Evolutionary conservation across 2,329 filamentous ascomycete genomes (phyloP).

Genomic region (Neonectria ditissima): DNA sequence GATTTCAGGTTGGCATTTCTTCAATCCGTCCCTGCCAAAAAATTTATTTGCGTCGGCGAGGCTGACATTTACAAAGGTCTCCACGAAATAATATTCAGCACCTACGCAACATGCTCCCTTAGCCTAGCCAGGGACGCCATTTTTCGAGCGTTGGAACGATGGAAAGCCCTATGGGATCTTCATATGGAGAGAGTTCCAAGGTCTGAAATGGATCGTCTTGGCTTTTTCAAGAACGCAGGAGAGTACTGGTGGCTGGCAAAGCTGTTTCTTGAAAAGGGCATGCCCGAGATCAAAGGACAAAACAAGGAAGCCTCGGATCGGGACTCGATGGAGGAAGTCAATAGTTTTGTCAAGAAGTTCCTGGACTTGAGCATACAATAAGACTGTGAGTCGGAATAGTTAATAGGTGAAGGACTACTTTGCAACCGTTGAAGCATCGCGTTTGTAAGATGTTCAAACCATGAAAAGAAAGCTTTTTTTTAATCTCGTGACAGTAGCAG

Average conservation of each 20-base stretch:
- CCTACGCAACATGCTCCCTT: not conserved
- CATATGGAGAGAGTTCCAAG: not conserved
- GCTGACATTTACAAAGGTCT: not conserved
- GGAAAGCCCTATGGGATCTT: conserved; percentile 5
- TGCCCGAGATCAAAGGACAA: not conserved
- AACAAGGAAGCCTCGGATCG: not conserved
- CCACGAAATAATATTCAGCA: conserved; percentile 8
- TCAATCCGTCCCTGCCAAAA: no score
- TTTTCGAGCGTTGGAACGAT: not conserved
- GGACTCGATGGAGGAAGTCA: not conserved
- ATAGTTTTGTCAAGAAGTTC: not conserved
- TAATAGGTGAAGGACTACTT: no score
- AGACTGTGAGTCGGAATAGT: no score
- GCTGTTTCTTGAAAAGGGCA: not conserved
- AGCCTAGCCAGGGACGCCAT: not conserved
- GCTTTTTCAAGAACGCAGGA: conserved; percentile 9
- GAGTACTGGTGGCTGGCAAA: conserved; percentile 16
- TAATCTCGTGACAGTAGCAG: no score
- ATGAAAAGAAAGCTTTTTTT: no score
- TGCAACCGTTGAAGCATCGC: no score
- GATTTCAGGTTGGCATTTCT: not conserved
- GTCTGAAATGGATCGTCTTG: not conserved
- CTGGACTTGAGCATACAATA: not conserved
- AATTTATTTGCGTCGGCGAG: no score
- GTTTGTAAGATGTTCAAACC: no score